Evolutionary conservation across 345 rosid species (phyloP).

Genomic region (Cardamine occulta): DNA sequence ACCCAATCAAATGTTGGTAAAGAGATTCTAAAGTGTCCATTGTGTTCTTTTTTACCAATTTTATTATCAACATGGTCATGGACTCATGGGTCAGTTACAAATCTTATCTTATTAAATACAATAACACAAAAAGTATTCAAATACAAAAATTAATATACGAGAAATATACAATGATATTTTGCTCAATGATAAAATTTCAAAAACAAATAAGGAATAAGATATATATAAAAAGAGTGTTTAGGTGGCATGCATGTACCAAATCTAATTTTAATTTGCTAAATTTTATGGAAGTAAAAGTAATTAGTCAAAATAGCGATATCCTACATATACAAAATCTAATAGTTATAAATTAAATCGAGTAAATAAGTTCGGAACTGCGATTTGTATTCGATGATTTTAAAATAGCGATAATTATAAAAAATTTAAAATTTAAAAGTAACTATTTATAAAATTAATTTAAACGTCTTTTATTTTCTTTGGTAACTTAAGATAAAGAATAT

Average conservation of each 20-base stretch:
- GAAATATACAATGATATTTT: neutral
- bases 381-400: too few species aligned
- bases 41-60: neutral
- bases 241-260: neutral
- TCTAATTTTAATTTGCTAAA: neutral
- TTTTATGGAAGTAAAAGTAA: neutral
- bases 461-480: too few species aligned
- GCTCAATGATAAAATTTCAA: neutral
- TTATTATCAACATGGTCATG: neutral
- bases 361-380: too few species aligned
- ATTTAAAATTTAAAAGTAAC: too few species aligned
- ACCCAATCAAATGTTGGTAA: neutral
- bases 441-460: too few species aligned
- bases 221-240: neutral
- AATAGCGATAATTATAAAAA: too few species aligned
- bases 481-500: too few species aligned
- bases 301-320: neutral
- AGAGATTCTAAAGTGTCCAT: neutral
- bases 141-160: neutral
- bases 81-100: conserved; percentile 11
- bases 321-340: too few species aligned
- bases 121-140: neutral
- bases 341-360: too few species aligned
- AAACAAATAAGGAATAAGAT: neutral
- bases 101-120: conserved; percentile 11